Evolutionary conservation across 345 rosid species (phyloP).

Genomic region (Dimocarpus longan): DNA sequence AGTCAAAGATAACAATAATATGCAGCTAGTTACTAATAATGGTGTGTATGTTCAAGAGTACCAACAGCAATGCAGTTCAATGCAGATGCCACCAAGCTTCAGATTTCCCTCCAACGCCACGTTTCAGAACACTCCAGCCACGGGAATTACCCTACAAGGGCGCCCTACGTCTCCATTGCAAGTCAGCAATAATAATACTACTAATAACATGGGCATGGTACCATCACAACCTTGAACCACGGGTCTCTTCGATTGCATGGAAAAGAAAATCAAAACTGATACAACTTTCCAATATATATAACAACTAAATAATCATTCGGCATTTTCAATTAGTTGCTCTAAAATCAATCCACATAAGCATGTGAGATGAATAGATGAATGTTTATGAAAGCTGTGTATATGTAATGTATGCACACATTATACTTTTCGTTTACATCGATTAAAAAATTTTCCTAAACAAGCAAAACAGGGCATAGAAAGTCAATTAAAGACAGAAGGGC

Average conservation of each 20-base stretch:
- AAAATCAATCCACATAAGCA: background rate
- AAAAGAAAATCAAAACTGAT: background rate
- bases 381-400: background rate
- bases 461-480: too few species aligned
- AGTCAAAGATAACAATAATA: background rate
- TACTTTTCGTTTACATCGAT: background rate
- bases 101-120: background rate
- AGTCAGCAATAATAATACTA: background rate
- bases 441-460: too few species aligned
- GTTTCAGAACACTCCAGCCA: constrained; percentile 11
- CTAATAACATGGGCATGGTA: background rate
- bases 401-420: too few species aligned
- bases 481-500: too few species aligned
- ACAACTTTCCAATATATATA: background rate
- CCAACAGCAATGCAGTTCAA: constrained; percentile 12
- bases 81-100: background rate
- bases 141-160: background rate
- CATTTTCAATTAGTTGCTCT: background rate
- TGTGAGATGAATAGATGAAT: background rate
- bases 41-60: background rate
- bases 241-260: background rate
- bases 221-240: constrained; percentile 10
- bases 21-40: background rate
- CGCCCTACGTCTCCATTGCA: background rate
- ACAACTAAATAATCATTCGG: background rate